A percentile compares a stretch with the other conserved stretches of the same genome.
Conservation (phyloP, 2,329 filamentous ascomycete species). For the Aspergillus amoenus region DNA sequence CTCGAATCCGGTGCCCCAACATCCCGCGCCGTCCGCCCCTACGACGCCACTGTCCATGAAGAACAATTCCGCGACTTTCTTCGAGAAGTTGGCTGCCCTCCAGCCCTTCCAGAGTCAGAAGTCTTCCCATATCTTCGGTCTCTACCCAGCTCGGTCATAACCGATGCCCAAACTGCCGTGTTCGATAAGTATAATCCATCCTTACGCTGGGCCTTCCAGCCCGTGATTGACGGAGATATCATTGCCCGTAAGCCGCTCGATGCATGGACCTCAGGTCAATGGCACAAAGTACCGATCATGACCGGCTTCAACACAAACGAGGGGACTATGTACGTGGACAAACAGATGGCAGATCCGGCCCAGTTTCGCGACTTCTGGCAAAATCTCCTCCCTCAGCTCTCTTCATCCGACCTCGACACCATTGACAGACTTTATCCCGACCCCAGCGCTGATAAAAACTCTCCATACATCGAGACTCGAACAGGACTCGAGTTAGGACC, state of each 20-base stretch:
- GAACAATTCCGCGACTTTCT: slow-evolving; percentile 47
- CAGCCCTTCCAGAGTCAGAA: slow-evolving; percentile 25
- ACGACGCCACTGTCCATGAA: slow-evolving; percentile 42
- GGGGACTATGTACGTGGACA: slow-evolving; percentile 63
- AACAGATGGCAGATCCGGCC: slow-evolving; percentile 44
- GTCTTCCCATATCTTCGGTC: slow-evolving; percentile 45
- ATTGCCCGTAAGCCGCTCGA: slow-evolving; percentile 59
- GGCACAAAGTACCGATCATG: slow-evolving; percentile 61
- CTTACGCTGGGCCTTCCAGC: slow-evolving; percentile 63
- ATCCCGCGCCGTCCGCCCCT: slow-evolving; percentile 47
- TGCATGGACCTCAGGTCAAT: slow-evolving; percentile 56
- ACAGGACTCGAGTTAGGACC: slow-evolving; percentile 38
- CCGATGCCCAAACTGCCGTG: slow-evolving; percentile 41
- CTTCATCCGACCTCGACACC: slow-evolving; percentile 50
- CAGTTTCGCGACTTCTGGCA: slow-evolving; percentile 63
- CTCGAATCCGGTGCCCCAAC: slow-evolving; percentile 50
- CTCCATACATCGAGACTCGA: slow-evolving; percentile 26
- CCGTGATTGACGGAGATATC: slow-evolving; percentile 63
- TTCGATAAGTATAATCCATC: slow-evolving; percentile 50
- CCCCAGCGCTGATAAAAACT: slow-evolving; percentile 42
- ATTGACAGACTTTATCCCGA: slow-evolving; percentile 65
- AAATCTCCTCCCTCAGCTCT: slow-evolving; percentile 59
- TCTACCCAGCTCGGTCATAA: slow-evolving; percentile 36
- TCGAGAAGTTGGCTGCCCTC: slow-evolving; percentile 32
- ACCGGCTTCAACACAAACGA: slow-evolving; percentile 73